phyloP scores from a whole-genome alignment of 306 rosid species.

The Cucumis melo region DNA sequence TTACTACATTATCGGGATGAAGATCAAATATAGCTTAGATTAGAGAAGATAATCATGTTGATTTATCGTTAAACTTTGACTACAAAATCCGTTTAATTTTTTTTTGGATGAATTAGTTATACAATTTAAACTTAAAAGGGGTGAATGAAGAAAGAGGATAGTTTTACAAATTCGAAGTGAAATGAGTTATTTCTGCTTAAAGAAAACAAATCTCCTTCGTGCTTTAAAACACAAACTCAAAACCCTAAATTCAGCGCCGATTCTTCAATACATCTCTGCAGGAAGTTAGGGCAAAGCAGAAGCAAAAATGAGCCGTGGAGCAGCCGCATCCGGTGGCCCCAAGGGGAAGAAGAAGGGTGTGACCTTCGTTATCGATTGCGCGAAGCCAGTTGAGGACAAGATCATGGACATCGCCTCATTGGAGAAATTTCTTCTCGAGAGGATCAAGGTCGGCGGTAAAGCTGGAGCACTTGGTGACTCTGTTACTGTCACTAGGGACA shows the following conservation, averaged over 20 bases:
- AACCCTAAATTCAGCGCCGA: background rate
- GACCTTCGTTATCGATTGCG: conserved; percentile 70
- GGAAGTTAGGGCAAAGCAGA: background rate
- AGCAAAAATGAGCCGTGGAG: conserved; percentile 70
- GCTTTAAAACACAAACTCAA: background rate
- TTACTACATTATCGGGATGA: too few relatives aligned
- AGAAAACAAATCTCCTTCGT: background rate
- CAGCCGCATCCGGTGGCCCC: conserved; percentile 32
- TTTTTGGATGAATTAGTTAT: background rate
- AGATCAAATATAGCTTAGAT: too few relatives aligned
- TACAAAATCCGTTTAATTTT: too few relatives aligned
- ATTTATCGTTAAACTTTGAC: too few relatives aligned
- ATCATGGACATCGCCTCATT: conserved; percentile 96
- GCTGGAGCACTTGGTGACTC: conserved; percentile 70
- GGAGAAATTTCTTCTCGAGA: conserved; percentile 87
- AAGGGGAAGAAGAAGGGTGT: conserved; percentile 96
- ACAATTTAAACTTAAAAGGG: background rate
- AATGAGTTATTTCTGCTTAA: background rate
- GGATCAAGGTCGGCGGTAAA: conserved; percentile 91
- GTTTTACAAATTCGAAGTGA: background rate
- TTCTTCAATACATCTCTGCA: background rate
- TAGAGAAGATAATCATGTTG: too few relatives aligned
- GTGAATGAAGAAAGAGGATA: background rate
- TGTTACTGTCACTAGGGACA: conserved; percentile 40
- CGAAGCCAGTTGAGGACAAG: conserved; percentile 90